Conservation (phyloP, 345 rosid genomes). For the Anastatica hierochuntica region DNA sequence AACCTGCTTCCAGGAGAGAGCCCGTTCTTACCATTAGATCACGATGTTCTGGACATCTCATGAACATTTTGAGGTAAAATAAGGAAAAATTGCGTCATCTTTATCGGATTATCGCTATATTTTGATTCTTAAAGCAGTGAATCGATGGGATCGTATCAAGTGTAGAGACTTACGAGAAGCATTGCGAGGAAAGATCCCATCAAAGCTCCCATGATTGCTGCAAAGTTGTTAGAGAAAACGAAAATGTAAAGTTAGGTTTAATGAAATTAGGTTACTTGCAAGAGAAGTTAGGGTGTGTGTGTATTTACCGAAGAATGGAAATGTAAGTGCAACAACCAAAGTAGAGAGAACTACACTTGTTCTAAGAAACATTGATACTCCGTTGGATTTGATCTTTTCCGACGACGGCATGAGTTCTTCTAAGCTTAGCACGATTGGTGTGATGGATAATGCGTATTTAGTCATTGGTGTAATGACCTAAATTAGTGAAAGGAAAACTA, state of each 20-base stretch:
- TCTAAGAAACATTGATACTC: conserved; percentile 42
- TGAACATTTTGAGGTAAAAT: too few species aligned
- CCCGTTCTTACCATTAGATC: too few species aligned
- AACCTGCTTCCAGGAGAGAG: too few species aligned
- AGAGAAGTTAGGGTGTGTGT: neutral
- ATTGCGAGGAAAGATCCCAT: conserved; percentile 65
- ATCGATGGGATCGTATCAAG: too few species aligned
- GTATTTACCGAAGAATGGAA: conserved; percentile 85
- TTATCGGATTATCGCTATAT: too few species aligned
- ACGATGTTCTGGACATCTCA: too few species aligned
- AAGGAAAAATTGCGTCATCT: too few species aligned
- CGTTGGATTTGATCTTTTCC: conserved; percentile 26
- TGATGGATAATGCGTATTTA: conserved; percentile 59
- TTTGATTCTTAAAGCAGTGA: too few species aligned
- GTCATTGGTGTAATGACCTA: conserved; percentile 68
- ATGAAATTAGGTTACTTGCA: neutral
- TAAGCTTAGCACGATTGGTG: conserved; percentile 58
- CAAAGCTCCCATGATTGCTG: conserved; percentile 61
- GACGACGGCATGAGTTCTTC: conserved; percentile 64
- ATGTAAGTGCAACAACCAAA: conserved; percentile 46
- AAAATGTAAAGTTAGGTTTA: neutral
- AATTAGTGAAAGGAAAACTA: neutral
- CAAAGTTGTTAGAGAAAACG: neutral
- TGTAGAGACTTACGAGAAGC: conserved; percentile 48
- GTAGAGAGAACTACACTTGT: conserved; percentile 51